A percentile compares a stretch with the other conserved stretches of the same genome.
Evolutionary conservation across 192 early-diverging fungal species (phyloP).

Genomic region (Backusella morwellensis): DNA sequence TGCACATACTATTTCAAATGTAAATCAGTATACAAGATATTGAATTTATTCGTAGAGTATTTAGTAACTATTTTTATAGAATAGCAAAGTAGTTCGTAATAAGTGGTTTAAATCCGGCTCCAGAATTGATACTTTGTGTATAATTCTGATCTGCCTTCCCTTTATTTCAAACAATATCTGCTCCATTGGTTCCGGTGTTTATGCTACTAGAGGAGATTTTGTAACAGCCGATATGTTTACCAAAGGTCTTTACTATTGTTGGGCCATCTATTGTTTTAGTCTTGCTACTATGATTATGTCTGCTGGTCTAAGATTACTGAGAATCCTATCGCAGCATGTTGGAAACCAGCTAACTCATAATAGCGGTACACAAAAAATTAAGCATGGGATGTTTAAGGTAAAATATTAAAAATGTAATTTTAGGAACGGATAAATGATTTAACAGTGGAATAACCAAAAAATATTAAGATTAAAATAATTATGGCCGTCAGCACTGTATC

Average conservation of each 20-base stretch:
- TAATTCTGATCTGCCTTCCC: constrained; percentile 7
- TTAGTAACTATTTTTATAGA: background rate
- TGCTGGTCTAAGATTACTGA: constrained; percentile 16
- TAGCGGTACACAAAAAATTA: background rate
- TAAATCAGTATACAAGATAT: constrained; percentile 7
- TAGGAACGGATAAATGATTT: background rate
- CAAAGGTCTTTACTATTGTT: constrained; percentile 15
- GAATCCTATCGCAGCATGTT: constrained; percentile 6
- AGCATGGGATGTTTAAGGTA: constrained; percentile 19
- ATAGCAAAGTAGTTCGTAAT: constrained; percentile 6
- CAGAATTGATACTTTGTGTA: constrained; percentile 3
- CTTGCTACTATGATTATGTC: constrained; percentile 4
- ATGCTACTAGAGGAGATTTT: constrained; percentile 17
- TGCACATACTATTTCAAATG: constrained; percentile 21
- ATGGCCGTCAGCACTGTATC: background rate
- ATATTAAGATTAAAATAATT: constrained; percentile 13
- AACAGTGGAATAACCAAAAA: background rate
- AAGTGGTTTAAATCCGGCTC: constrained; percentile 10
- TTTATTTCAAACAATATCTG: constrained; percentile 33
- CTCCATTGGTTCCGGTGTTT: constrained; percentile 17
- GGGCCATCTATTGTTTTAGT: constrained; percentile 24
- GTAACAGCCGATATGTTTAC: constrained; percentile 15
- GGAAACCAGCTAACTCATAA: background rate
- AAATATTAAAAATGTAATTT: background rate
- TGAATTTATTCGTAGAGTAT: background rate